These are phyloP conservation scores for Colletotrichum lupini DNA, from an alignment of 2,329 filamentous ascomycete species.

Conservation along the genomic window DNA sequence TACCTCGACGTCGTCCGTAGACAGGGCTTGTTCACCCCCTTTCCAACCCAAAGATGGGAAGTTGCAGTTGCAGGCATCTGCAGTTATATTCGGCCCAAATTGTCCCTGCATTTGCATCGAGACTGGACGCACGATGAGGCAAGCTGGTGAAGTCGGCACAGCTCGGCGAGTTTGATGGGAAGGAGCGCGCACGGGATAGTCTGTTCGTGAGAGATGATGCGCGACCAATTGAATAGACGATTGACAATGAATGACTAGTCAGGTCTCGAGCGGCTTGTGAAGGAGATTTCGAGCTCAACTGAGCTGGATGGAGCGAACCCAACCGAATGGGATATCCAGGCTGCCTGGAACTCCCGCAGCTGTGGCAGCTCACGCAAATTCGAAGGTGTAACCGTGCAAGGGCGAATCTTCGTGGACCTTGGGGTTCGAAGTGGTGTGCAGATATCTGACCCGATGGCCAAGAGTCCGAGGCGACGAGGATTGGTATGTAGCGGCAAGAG, in stretches of 20 bases:
- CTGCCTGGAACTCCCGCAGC: not conserved
- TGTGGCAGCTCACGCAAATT: not conserved
- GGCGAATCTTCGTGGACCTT: not conserved
- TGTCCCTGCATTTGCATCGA: not conserved
- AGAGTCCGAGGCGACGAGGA: not conserved
- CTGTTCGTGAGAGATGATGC: constrained; percentile 20
- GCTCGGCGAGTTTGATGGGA: not conserved
- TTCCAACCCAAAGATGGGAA: not conserved
- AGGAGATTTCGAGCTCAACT: not conserved
- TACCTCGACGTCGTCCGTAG: constrained; percentile 5
- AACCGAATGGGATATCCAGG: constrained; percentile 2
- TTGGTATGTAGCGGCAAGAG: not conserved
- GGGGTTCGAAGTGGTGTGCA: not conserved
- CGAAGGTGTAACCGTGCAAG: not conserved
- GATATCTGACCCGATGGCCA: not conserved
- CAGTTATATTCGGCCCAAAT: not conserved
- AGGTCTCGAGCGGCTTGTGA: not conserved
- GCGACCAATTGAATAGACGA: constrained; percentile 11
- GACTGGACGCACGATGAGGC: not conserved
- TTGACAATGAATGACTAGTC: not conserved
- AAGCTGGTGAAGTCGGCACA: not conserved
- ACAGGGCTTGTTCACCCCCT: not conserved
- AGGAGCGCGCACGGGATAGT: constrained; percentile 13
- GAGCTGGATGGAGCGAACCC: constrained; percentile 14
- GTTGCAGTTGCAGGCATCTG: not conserved